These are phyloP conservation scores for Tilletia caries DNA, from an alignment of 1,284 basidiomycete genomes.

Conservation along the genomic window DNA sequence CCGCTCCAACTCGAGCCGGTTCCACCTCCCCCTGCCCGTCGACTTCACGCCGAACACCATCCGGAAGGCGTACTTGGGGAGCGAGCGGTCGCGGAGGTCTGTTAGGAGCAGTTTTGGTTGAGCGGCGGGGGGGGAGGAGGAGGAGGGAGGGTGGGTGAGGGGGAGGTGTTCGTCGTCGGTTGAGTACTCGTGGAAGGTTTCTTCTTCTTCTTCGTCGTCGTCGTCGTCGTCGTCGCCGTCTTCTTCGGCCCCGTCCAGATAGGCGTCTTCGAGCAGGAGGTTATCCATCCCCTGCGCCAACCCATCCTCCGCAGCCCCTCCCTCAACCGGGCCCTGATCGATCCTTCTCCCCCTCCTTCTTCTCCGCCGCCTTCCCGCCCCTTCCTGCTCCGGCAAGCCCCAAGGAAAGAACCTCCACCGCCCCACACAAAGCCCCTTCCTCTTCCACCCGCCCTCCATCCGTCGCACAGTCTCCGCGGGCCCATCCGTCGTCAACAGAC, in stretches of 20 bases:
- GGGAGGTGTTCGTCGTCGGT: neutral
- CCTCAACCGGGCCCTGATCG: no score
- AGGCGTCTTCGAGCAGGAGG: constrained; percentile 3
- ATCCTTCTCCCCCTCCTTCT: neutral
- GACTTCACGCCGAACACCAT: constrained; percentile 69
- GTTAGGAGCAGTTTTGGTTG: neutral
- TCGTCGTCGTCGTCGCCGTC: constrained; percentile 34
- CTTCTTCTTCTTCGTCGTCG: constrained; percentile 25
- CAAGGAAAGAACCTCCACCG: constrained; percentile 45
- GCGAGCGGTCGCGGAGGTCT: constrained; percentile 30
- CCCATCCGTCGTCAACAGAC: no score
- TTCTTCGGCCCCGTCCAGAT: neutral
- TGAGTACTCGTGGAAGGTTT: constrained; percentile 22
- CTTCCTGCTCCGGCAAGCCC: neutral
- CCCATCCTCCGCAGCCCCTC: neutral
- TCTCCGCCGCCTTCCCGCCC: neutral
- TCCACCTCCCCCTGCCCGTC: neutral
- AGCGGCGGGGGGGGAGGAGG: neutral
- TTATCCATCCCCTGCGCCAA: neutral
- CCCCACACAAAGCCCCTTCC: constrained; percentile 71
- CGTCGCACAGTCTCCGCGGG: constrained; percentile 68
- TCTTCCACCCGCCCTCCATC: constrained; percentile 66
- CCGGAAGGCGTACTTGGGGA: constrained; percentile 71
- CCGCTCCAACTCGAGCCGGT: constrained; percentile 10
- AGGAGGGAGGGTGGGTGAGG: neutral